A percentile compares a stretch with the other conserved stretches of the same genome.
These are phyloP conservation scores for Toxoplasma gondii DNA, from an alignment of 169 alveolate species.

Conservation along the genomic window DNA sequence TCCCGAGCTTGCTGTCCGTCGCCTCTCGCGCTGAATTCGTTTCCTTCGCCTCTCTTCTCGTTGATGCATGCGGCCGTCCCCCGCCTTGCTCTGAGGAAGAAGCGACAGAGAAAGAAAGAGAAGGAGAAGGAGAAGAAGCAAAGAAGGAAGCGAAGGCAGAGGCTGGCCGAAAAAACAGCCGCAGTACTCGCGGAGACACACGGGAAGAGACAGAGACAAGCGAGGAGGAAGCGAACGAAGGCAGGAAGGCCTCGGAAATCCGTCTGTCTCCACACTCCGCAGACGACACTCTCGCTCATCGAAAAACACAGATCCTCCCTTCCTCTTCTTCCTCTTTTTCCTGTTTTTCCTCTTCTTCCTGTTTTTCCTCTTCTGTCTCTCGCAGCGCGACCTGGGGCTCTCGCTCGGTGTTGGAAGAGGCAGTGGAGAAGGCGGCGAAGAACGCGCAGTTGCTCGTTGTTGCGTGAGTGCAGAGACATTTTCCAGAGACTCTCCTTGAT, in stretches of 20 bases:
- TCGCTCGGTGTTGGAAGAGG: background rate
- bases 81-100: background rate
- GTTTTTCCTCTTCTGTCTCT: background rate
- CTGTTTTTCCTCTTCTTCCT: too few relatives aligned
- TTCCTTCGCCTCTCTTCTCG: background rate
- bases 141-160: too few relatives aligned
- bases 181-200: too few relatives aligned
- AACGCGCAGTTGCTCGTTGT: slow-evolving; percentile 4
- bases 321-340: background rate
- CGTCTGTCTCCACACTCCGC: too few relatives aligned
- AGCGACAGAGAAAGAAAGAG: background rate
- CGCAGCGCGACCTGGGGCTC: background rate
- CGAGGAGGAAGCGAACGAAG: too few relatives aligned
- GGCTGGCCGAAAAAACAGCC: too few relatives aligned
- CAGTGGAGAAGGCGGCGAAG: background rate
- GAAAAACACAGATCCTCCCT: background rate
- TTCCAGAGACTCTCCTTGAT: too few relatives aligned
- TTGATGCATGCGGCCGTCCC: background rate
- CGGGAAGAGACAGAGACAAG: too few relatives aligned
- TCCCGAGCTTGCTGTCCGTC: background rate
- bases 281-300: too few relatives aligned
- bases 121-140: too few relatives aligned
- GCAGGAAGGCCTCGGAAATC: too few relatives aligned
- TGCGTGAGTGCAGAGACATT: background rate
- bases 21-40: background rate